Conservation (phyloP, 768 basidiomycete genomes). For the Agrocybe praecox region DNA sequence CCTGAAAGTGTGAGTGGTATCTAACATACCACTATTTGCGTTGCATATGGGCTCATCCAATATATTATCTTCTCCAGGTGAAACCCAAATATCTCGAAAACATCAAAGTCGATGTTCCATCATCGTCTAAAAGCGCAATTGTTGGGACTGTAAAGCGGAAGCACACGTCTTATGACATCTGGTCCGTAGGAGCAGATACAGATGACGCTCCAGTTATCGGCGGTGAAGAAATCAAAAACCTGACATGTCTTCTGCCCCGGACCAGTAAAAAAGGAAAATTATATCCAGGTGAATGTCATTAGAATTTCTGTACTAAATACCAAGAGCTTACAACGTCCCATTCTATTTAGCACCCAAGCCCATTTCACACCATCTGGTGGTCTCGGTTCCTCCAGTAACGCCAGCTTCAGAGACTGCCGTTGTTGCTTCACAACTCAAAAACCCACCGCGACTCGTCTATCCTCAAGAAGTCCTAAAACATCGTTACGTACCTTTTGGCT, state of each 20-base stretch:
- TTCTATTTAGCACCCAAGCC: slow-evolving; percentile 58
- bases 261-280: slow-evolving; percentile 60
- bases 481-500: slow-evolving; percentile 64
- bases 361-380: slow-evolving; percentile 58
- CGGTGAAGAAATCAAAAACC: slow-evolving; percentile 63
- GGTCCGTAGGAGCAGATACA: slow-evolving; percentile 55
- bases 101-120: slow-evolving; percentile 47
- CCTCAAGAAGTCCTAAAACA: slow-evolving; percentile 66
- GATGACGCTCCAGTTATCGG: slow-evolving; percentile 30
- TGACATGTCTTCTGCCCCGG: slow-evolving; percentile 69
- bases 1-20: slow-evolving; percentile 60
- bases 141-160: slow-evolving; percentile 58
- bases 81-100: slow-evolving; percentile 66
- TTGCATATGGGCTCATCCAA: no score
- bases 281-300: slow-evolving; percentile 48
- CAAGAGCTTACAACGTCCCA: neutral
- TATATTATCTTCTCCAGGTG: slow-evolving; percentile 50
- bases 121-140: slow-evolving; percentile 38
- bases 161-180: slow-evolving; percentile 60
- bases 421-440: slow-evolving; percentile 33
- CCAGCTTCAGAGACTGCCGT: slow-evolving; percentile 18
- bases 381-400: slow-evolving; percentile 52
- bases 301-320: neutral
- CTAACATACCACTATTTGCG: neutral
- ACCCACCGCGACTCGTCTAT: slow-evolving; percentile 59